Evolutionary conservation across 78 protist genomes (phyloP).

Genomic region (Tieghemostelium lacteum): DNA sequence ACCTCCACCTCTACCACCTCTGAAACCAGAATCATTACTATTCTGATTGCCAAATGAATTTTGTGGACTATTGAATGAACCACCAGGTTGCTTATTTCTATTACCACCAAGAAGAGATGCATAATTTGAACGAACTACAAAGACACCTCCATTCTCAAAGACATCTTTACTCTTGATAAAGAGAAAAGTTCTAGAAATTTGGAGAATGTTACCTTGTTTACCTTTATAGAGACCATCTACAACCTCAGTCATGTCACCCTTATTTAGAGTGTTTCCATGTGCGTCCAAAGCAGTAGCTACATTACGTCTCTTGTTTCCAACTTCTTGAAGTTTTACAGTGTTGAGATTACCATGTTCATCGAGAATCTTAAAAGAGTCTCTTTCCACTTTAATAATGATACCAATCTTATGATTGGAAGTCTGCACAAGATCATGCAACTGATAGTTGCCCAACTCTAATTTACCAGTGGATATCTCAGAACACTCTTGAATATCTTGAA

Average conservation of each 20-base stretch:
- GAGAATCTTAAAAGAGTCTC: constrained; percentile 71
- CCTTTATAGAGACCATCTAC: constrained; percentile 60
- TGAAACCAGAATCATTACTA: not conserved
- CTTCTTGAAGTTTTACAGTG: constrained; percentile 73
- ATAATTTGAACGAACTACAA: constrained; percentile 61
- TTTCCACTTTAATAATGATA: constrained; percentile 72
- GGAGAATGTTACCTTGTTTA: constrained; percentile 67
- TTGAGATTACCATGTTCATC: constrained; percentile 53
- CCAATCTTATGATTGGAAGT: constrained; percentile 71
- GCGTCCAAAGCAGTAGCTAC: constrained; percentile 63
- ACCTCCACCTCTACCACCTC: constrained; percentile 33
- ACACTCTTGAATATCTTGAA: constrained; percentile 74
- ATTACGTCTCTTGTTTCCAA: constrained; percentile 62
- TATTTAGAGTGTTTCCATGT: constrained; percentile 25
- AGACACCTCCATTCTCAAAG: constrained; percentile 77
- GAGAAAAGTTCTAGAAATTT: constrained; percentile 54
- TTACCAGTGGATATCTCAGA: constrained; percentile 77
- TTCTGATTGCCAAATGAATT: not conserved
- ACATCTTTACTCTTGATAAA: constrained; percentile 74
- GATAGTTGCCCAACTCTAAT: constrained; percentile 76
- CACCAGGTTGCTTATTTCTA: constrained; percentile 23
- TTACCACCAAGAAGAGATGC: constrained; percentile 45
- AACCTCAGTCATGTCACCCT: constrained; percentile 52
- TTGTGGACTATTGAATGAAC: not conserved
- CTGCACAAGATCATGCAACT: constrained; percentile 73